These are phyloP conservation scores for Malus fusca DNA, from an alignment of 306 rosid genomes.

Conservation along the genomic window DNA sequence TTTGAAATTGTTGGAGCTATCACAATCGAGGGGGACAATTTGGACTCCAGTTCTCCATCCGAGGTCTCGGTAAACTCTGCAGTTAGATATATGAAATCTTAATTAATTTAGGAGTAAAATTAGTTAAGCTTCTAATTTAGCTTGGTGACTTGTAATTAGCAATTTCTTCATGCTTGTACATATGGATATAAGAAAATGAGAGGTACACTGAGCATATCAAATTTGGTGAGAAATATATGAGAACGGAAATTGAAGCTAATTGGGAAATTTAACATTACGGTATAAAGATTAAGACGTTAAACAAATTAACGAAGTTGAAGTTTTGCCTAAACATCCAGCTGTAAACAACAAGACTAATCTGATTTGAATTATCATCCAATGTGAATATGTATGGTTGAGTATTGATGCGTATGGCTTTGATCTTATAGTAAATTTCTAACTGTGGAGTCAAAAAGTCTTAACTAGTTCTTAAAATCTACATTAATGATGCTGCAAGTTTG, in stretches of 20 bases:
- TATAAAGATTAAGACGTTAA: neutral
- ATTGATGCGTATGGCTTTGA: no score
- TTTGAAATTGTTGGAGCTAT: conserved; percentile 66
- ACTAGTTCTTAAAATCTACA: no score
- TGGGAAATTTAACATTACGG: neutral
- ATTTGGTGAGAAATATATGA: neutral
- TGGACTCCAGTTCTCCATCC: conserved; percentile 70
- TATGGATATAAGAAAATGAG: no score
- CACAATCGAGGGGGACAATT: conserved; percentile 58
- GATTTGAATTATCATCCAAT: neutral
- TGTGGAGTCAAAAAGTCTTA: neutral
- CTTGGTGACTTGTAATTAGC: neutral
- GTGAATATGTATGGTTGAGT: neutral
- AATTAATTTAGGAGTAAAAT: neutral
- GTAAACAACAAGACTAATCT: neutral
- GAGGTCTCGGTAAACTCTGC: conserved; percentile 64
- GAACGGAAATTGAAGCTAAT: neutral
- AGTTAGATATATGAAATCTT: neutral
- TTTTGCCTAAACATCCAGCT: neutral
- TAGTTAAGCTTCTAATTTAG: neutral
- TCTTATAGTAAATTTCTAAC: neutral
- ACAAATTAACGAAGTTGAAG: neutral
- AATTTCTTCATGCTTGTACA: no score
- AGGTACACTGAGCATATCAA: no score
- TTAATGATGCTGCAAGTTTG: neutral